These are phyloP conservation scores for Dalechampia spathulata DNA, from an alignment of 441 rosid species.

Conservation along the genomic window DNA sequence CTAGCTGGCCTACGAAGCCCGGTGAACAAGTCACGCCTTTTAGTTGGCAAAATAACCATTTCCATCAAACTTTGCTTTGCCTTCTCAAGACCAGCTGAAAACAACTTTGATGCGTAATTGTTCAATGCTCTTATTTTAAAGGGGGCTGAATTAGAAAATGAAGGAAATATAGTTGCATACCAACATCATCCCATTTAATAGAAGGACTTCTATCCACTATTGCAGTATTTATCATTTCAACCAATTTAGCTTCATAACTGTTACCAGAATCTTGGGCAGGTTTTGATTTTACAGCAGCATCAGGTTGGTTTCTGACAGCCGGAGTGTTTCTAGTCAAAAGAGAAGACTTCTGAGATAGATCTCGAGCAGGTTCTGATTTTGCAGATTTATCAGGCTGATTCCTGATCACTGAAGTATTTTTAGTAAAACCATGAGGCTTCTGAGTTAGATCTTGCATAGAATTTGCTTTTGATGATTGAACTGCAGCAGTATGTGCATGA, in stretches of 20 bases:
- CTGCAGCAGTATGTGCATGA: conserved; percentile 42
- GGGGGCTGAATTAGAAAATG: neutral
- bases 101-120: conserved; percentile 18
- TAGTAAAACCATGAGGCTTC: conserved; percentile 29
- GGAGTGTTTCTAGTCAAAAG: conserved; percentile 26
- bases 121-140: conserved; percentile 6
- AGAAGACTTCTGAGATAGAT: conserved; percentile 19
- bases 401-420: conserved; percentile 24
- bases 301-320: conserved; percentile 28
- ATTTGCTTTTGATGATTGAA: conserved; percentile 37
- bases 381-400: conserved; percentile 35
- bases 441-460: conserved; percentile 28
- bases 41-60: conserved; percentile 91
- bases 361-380: conserved; percentile 41
- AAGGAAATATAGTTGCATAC: conserved; percentile 31
- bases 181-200: conserved; percentile 94
- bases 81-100: conserved; percentile 87
- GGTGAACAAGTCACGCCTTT: conserved; percentile 84
- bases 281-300: conserved; percentile 38
- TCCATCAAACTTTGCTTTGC: conserved; percentile 91
- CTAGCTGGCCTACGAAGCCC: conserved; percentile 92
- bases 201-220: conserved; percentile 94
- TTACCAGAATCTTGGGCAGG: conserved; percentile 45
- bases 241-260: conserved; percentile 63
- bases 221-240: conserved; percentile 77